Base-by-base conservation (phyloP, 169 alveolate species). In the Eimeria zaria region DNA sequence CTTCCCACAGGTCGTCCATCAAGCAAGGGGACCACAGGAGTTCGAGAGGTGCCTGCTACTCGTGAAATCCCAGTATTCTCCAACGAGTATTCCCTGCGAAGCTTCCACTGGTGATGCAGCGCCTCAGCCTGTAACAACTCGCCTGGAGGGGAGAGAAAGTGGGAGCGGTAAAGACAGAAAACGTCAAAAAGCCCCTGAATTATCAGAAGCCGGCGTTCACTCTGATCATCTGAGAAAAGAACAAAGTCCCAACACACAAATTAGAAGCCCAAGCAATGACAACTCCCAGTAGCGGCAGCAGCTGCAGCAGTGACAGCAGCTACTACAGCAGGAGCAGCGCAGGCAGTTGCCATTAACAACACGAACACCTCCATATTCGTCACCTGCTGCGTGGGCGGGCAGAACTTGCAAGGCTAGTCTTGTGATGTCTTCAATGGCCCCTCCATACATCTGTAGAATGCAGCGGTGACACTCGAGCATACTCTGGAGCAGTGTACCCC, bases 71-170 rank as follows among this genome's bases (percentile, higher is more conserved):
- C 60, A n/a, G 67, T 33, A 64, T 67, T 30, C 24, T 64, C 93
- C 44, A 24, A 41, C 62, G 93, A 62, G 44, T 64, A 33, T 39
- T 33, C 62, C 62, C 62, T 64, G 27, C 81, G 78, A 48, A 39
- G 60, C 81, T 87, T 58, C 93, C 93, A 87, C 81, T 87, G 93
- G 81, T 87, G 81, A 46, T 87, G 93, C 83, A 87, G 16, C 93
- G 93, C 81, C 93, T 87, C 93, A 24, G 93, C 93, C 83, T 87
- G 93, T 12, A 87, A 44, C 58, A 87, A 48, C 53, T 27, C 81
- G 11, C 73, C 93, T 64, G 93, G 93, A 36, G 93, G 81, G 41
- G 93, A 87, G 51, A 87, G 93, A 46, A 87, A 62, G 83, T 87
- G 93, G 81, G 93, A 46, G 48, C 93, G 93, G 62, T 87, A 87